Evolutionary conservation across 371 early-diverging fungal species (phyloP), one percentile per base, ranked within the genome.

Genomic region (Syncephalis fuscata): DNA sequence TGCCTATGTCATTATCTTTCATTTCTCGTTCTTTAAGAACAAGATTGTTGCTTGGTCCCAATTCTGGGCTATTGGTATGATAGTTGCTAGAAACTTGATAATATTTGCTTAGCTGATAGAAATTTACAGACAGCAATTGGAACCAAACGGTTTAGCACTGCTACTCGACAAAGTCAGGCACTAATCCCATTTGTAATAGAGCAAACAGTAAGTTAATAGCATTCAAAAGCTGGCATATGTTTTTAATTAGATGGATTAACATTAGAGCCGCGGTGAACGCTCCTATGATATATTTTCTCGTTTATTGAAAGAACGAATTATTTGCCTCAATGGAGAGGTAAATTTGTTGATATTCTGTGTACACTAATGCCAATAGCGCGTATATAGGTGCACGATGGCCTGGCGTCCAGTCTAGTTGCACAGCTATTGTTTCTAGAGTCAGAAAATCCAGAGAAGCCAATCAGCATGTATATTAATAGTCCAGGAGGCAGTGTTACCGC

Each of bases 261-360:
- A 25, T 7, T 46, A 80, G 78, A 71, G 73, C 10, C 61, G 77
- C 22, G 86, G 88, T 3, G 88, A 87, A 61, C 68, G 88, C 9
- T 80, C 85, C 14, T 97, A 83, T 58, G 96, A 95, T 56, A 97
- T 94, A 45, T 97, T 85, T 62, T 97, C 98, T 37, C 78, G 98
- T 8, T 66, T 97, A 42, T 68, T 97, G 53, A 92, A 92, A 59
- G 98, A 97, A 51, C 79, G 96, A 39, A 97, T 97, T 50, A 73
- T 97, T 22, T 88, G 91, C 62, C 71, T 97, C 23, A 88, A 88
- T 63, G 93, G 93, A 1, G 76, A 79, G 21, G 86, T 85, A 67
- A 51, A 32, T 45, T 44, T 9, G 3, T 21, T 15, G 3, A 14
- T 16, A 20, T 2, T 39, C 7, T 20, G n/a, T n/a, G n/a, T n/a